A percentile compares a stretch with the other conserved stretches of the same genome.
Conservation (phyloP, 352 stramenopile genomes). For the Globisporangium nagaii region DNA sequence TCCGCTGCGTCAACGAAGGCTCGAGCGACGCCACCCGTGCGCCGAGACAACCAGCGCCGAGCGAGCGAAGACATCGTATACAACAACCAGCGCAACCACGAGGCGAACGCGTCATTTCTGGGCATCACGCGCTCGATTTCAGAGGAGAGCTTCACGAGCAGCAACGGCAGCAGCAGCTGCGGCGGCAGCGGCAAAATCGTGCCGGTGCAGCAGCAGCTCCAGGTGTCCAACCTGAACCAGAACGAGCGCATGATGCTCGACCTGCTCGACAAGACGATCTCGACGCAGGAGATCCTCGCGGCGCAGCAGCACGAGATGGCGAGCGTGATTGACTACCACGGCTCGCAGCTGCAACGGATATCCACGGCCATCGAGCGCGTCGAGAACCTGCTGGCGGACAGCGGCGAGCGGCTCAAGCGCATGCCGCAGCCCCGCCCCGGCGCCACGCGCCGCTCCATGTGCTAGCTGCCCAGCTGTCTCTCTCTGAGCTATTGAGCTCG, state of each 20-base stretch:
- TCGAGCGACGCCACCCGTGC: neutral
- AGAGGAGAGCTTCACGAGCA: constrained; percentile 13
- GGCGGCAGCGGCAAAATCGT: constrained; percentile 13
- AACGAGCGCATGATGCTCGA: constrained; percentile 73
- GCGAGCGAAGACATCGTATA: neutral
- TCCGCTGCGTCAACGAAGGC: neutral
- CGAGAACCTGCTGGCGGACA: constrained; percentile 51
- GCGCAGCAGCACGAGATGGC: constrained; percentile 73
- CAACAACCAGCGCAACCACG: constrained; percentile 16
- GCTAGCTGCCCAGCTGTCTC: too few relatives aligned
- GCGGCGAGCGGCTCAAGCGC: constrained; percentile 24
- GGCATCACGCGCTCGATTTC: constrained; percentile 12
- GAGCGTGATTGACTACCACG: constrained; percentile 56
- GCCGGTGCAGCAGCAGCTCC: constrained; percentile 16
- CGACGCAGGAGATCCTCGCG: constrained; percentile 70
- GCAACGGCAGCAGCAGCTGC: constrained; percentile 13
- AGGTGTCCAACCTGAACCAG: constrained; percentile 41
- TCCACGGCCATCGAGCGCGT: constrained; percentile 67
- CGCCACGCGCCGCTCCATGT: constrained; percentile 9
- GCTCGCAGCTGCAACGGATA: constrained; percentile 55
- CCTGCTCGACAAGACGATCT: constrained; percentile 73
- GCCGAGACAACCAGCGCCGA: neutral
- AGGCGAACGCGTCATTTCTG: constrained; percentile 8
- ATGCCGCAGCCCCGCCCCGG: constrained; percentile 5
- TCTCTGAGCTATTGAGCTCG: too few relatives aligned